These are phyloP conservation scores for Saccharomycopsis phalli DNA, from an alignment of 1,139 yeast species.

Conservation along the genomic window DNA sequence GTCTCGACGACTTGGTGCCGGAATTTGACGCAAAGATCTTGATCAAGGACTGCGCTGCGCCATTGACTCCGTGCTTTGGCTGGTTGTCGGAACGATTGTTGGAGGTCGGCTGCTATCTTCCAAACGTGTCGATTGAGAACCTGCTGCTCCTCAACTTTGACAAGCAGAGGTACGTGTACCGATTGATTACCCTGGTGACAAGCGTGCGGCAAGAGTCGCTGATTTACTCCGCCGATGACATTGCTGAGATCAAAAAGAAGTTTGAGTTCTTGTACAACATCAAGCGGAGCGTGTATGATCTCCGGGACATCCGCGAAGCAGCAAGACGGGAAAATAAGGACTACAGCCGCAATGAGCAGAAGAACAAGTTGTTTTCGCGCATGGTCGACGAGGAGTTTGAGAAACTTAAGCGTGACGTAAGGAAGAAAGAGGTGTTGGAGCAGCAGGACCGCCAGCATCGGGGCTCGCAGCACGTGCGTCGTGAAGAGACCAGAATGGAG, in stretches of 20 bases:
- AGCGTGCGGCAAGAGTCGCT: constrained; percentile 30
- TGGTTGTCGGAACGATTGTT: constrained; percentile 56
- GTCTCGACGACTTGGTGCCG: constrained; percentile 29
- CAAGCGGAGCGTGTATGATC: constrained; percentile 21
- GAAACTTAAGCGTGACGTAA: constrained; percentile 42
- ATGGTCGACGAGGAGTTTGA: constrained; percentile 41
- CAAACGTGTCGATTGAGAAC: constrained; percentile 54
- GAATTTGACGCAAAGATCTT: constrained; percentile 34
- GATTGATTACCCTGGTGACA: constrained; percentile 42
- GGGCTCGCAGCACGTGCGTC: constrained; percentile 17
- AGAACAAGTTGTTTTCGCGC: constrained; percentile 34
- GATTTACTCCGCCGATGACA: constrained; percentile 19
- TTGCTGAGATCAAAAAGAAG: constrained; percentile 21
- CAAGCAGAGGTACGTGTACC: constrained; percentile 55
- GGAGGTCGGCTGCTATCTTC: constrained; percentile 60
- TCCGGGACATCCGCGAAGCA: constrained; percentile 30
- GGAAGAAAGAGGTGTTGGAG: constrained; percentile 36
- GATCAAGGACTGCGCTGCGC: constrained; percentile 41
- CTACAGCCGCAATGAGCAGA: constrained; percentile 28
- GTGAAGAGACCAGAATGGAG: neutral
- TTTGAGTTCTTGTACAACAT: constrained; percentile 27
- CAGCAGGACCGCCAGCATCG: constrained; percentile 32
- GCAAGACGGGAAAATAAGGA: constrained; percentile 37
- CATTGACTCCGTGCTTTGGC: constrained; percentile 75
- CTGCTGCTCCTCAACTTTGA: constrained; percentile 56